phyloP scores from a whole-genome alignment of 176 grass and related monocot genomes.

The Rhynchospora breviuscula region DNA sequence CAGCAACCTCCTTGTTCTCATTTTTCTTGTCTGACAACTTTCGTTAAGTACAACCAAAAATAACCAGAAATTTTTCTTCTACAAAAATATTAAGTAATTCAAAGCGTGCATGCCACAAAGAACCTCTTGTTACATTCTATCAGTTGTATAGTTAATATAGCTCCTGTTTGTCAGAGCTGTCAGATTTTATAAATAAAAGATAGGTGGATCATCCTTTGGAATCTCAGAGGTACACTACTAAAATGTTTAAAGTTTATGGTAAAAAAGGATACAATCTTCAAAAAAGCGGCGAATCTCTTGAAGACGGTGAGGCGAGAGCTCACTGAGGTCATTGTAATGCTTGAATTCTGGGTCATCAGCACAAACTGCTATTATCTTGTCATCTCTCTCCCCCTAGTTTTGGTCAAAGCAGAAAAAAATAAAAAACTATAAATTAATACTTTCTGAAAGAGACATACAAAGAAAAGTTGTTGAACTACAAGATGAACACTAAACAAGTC shows the following conservation, averaged over 20 bases:
- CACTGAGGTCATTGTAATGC: conserved; percentile 51
- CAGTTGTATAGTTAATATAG: not conserved
- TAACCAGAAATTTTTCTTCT: not conserved
- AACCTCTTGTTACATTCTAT: not conserved
- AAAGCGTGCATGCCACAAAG: not conserved
- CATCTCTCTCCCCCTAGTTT: conserved; percentile 54
- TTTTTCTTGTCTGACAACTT: conserved; percentile 63
- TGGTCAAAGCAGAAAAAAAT: not conserved
- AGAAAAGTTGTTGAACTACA: not conserved
- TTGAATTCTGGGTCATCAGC: conserved; percentile 64
- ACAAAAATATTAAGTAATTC: not conserved
- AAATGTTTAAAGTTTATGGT: not conserved
- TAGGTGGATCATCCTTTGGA: not conserved
- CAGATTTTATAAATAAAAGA: not conserved
- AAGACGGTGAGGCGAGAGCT: conserved; percentile 60
- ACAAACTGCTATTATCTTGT: conserved; percentile 83
- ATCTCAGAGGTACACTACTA: not conserved
- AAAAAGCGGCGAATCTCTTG: conserved; percentile 70
- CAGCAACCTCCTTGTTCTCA: conserved; percentile 67
- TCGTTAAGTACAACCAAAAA: not conserved
- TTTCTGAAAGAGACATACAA: not conserved
- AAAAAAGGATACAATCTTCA: conserved; percentile 48
- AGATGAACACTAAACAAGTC: not conserved
- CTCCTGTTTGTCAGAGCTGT: not conserved
- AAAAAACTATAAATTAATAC: not conserved